phyloP scores from a whole-genome alignment of 768 basidiomycete species.

The Psilocybe cyanescens region DNA sequence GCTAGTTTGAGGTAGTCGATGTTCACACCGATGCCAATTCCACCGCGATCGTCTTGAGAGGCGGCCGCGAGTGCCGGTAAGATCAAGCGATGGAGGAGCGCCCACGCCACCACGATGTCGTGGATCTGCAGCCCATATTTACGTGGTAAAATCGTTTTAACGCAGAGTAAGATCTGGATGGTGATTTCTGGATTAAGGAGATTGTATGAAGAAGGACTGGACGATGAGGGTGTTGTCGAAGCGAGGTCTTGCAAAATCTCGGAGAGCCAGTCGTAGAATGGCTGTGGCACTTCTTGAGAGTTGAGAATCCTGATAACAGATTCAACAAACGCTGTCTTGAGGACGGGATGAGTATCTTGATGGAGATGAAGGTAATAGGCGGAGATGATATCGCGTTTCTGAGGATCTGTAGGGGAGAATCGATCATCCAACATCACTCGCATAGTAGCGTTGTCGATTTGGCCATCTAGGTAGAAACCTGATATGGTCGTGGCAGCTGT shows the following conservation, averaged over 20 bases:
- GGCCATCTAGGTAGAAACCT: constrained; percentile 27
- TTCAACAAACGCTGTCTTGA: constrained; percentile 31
- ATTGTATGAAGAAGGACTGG: constrained; percentile 8
- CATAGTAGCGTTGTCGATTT: constrained; percentile 30
- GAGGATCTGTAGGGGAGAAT: constrained; percentile 28
- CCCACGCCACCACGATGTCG: constrained; percentile 33
- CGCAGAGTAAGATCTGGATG: constrained; percentile 30
- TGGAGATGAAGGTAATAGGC: constrained; percentile 34
- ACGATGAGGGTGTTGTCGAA: constrained; percentile 8
- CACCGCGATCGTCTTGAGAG: constrained; percentile 7
- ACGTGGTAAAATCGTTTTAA: constrained; percentile 26
- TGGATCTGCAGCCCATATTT: constrained; percentile 25
- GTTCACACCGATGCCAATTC: constrained; percentile 15
- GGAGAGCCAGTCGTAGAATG: constrained; percentile 36
- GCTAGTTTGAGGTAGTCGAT: constrained; percentile 24
- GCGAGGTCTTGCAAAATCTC: constrained; percentile 30
- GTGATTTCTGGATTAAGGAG: constrained; percentile 23
- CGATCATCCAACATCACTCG: constrained; percentile 34
- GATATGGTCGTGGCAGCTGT: constrained; percentile 27
- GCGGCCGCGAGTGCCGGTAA: constrained; percentile 16
- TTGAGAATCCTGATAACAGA: constrained; percentile 32
- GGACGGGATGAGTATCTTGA: constrained; percentile 23
- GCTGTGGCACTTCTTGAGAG: constrained; percentile 32
- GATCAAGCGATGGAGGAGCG: constrained; percentile 30
- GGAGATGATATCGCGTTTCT: constrained; percentile 32